Percentiles rank a stretch among this genome's conserved stretches.
These are phyloP conservation scores for Erodium maritimum DNA, from an alignment of 345 rosid species.

Conservation along the genomic window DNA sequence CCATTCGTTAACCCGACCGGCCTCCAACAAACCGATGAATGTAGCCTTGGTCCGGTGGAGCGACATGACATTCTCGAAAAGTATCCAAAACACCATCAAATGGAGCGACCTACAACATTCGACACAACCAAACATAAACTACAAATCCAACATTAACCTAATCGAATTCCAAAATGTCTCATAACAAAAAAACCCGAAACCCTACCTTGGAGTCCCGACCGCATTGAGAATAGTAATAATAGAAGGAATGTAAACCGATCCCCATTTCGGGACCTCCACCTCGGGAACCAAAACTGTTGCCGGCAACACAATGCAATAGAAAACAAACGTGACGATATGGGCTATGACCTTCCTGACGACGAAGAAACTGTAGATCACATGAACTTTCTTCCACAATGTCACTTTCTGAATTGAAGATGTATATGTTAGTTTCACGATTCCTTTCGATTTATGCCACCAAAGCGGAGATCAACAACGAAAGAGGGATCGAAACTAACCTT, in stretches of 20 bases:
- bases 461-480: no score
- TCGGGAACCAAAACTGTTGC: neutral
- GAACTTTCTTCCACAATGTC: neutral
- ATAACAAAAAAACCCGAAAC: no score
- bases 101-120: constrained; percentile 42
- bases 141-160: neutral
- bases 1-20: constrained; percentile 46
- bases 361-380: neutral
- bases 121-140: no score
- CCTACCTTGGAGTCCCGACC: neutral
- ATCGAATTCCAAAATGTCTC: neutral
- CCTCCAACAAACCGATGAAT: constrained; percentile 35
- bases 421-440: no score
- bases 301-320: neutral
- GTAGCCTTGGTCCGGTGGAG: constrained; percentile 38
- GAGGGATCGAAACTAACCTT: no score
- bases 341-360: neutral
- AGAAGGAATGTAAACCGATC: neutral
- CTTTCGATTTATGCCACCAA: no score
- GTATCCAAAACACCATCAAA: constrained; percentile 40
- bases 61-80: constrained; percentile 46
- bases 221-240: neutral
- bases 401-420: no score
- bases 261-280: neutral
- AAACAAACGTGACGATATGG: neutral